Evolutionary conservation across 2,329 filamentous ascomycete genomes (phyloP).

Genomic region (Cladosporium sphaerospermum): DNA sequence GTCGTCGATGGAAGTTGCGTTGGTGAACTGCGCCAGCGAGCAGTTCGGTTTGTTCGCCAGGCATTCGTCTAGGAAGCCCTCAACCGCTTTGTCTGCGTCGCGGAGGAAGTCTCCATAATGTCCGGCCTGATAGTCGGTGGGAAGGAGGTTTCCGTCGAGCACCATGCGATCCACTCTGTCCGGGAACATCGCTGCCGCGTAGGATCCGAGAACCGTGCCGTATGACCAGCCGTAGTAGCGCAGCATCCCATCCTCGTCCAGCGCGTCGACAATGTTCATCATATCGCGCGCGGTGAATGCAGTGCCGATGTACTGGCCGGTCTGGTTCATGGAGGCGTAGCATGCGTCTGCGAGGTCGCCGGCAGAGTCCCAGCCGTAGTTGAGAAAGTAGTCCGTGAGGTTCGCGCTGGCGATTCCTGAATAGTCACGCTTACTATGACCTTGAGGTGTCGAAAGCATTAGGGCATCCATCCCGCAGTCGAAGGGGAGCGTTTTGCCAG

Average conservation of each 20-base stretch:
- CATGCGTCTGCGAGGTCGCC: slow-evolving; percentile 11
- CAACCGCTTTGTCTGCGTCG: slow-evolving; percentile 47
- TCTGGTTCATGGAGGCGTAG: slow-evolving; percentile 20
- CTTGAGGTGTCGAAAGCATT: neutral
- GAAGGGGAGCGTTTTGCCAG: slow-evolving; percentile 17
- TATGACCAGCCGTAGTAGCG: slow-evolving; percentile 35
- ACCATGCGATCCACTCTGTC: slow-evolving; percentile 36
- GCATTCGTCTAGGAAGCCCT: neutral
- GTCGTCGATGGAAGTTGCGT: slow-evolving; percentile 47
- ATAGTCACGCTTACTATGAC: neutral
- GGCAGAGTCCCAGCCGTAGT: neutral
- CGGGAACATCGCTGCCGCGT: slow-evolving; percentile 33
- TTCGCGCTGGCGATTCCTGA: neutral
- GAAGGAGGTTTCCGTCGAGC: slow-evolving; percentile 33
- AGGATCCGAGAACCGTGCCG: slow-evolving; percentile 37
- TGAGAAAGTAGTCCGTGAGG: neutral
- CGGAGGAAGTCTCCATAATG: slow-evolving; percentile 45
- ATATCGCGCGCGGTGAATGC: slow-evolving; percentile 42
- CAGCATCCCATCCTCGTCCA: slow-evolving; percentile 37
- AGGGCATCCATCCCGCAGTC: slow-evolving; percentile 12
- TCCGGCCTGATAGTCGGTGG: slow-evolving; percentile 41
- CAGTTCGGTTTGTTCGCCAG: slow-evolving; percentile 50
- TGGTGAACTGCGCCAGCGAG: slow-evolving; percentile 47
- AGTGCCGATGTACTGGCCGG: slow-evolving; percentile 36
- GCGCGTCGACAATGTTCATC: slow-evolving; percentile 39